Evolutionary conservation across 345 rosid species (phyloP), one percentile per base, ranked within the genome.

Genomic region (Murraya koenigii): DNA sequence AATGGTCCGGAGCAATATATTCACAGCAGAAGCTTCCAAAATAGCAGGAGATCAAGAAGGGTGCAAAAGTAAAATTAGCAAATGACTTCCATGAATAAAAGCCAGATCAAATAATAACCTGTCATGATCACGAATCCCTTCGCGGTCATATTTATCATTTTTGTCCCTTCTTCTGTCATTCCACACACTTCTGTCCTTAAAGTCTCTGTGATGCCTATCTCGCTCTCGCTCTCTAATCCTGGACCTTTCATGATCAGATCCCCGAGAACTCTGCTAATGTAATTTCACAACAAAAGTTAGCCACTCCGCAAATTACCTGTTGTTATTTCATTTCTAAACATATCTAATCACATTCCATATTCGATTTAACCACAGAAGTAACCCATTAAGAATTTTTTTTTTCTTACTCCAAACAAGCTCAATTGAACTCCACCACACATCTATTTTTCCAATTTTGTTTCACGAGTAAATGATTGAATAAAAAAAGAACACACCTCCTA

Each of bases 171-270:
- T 74, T 74, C 61, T 69, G 33, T 67, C 78, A 61, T 61, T 70
- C 66, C 78, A 36, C 49, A 5, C 25, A 28, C 56, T 52, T 23
- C 69, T 74, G 62, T 77, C 83, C 38, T 71, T 80, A 13, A 59
- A 77, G 41, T 67, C 80, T 60, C 84, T 58, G 25, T 4, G 59
- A 39, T 63, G 70, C 47, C 28, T 60, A 5, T 66, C 77, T 32
- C 70, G 67, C 23, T 72, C 77, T 52, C 38, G 71, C 17, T 63
- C 81, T 71, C 72, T 65, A 32, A 60, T 47, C 60, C 75, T 75
- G 44, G 80, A 44, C 77, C 80, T 82, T 36, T 69, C 84, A 55
- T 32, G 75, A 68, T 70, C 76, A 11, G 71, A 82, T 2, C 72
- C 59, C 13, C 64, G 76, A n/a, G 81, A 82, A 56, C 36, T 60